Evolutionary conservation across 306 rosid species (phyloP), one percentile per base, ranked within the genome.

Genomic region (Cajanus cajan): DNA sequence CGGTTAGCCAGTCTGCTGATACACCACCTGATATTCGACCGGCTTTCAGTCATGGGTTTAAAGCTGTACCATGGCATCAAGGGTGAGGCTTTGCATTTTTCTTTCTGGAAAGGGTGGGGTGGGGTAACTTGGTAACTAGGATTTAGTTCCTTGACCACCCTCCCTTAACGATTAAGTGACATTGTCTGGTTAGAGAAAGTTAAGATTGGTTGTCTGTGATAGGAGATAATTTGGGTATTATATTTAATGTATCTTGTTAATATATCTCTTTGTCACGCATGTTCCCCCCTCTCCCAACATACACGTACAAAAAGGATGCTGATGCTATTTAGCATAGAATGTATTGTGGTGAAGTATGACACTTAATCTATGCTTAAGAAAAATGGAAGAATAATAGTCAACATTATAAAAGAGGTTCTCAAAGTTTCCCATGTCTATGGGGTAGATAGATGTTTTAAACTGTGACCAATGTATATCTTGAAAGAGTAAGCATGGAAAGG

Each of bases 1-100:
- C 98, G 31, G 87, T 89, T 70, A 82, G 67, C 76, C 94, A 90
- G 80, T 85, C 73, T 63, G 88, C 82, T 8, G 96, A 90, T 65
- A 71, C 71, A 16, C 92, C 96, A 54, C 96, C 94, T 47, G 98
- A 93, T 71, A 82, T 93, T 77, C 86, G 91, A 77, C 98, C 98
- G 24, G 96, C 98, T 55, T 93, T 93, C 84, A 88, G 84, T 80
- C 98, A 90, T 83, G 84, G 81, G 69, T 84, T 89, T 83, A 93
- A 93, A 74, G 77, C 90, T 6, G 78, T 83, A 10, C 21, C 89
- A 45, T 88, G 86, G 83, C 61, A 59, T 85, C 88, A 91, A 75
- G 88, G 96, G 96, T 90, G 85, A 86, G 88, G 47, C 64, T 76
- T 78, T 41, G 0, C 18, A 41, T 18, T 59, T 72, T 13, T 15